These are phyloP conservation scores for Actinomortierella ambigua DNA, from an alignment of 371 early-diverging fungal species.

Conservation along the genomic window DNA sequence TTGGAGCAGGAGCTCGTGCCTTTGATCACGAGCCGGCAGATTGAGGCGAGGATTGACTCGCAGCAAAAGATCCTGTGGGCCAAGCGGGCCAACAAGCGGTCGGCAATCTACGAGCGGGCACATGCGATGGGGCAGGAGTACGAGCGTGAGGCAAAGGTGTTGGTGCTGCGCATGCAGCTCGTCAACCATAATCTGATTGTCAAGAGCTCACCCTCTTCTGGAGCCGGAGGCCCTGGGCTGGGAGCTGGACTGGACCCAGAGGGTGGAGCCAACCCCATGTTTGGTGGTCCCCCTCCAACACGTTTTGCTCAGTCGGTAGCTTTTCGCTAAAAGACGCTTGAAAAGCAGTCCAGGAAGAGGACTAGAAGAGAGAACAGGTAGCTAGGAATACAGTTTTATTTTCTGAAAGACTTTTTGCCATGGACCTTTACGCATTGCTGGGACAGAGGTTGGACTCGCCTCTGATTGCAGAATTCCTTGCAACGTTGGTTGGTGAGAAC, in stretches of 20 bases:
- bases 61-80: slow-evolving; percentile 78
- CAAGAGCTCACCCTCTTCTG: slow-evolving; percentile 22
- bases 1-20: slow-evolving; percentile 74
- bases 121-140: slow-evolving; percentile 66
- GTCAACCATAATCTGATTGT: slow-evolving; percentile 57
- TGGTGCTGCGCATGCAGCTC: slow-evolving; percentile 65
- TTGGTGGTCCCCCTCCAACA: no score
- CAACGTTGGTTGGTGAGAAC: neutral
- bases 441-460: slow-evolving; percentile 14
- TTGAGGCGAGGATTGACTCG: slow-evolving; percentile 82
- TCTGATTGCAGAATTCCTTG: slow-evolving; percentile 4
- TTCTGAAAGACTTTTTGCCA: neutral
- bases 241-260: no score
- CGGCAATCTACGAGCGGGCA: slow-evolving; percentile 64
- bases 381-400: neutral
- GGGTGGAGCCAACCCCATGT: no score
- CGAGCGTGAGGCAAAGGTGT: slow-evolving; percentile 58
- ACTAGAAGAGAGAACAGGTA: neutral
- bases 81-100: slow-evolving; percentile 68
- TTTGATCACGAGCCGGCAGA: slow-evolving; percentile 68
- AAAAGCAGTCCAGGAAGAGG: neutral
- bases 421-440: slow-evolving; percentile 30
- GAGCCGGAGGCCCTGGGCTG: no score
- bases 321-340: no score
- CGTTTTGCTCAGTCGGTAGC: no score